Conservation (phyloP, 768 basidiomycete species). For the Tricholoma hemisulphureum region DNA sequence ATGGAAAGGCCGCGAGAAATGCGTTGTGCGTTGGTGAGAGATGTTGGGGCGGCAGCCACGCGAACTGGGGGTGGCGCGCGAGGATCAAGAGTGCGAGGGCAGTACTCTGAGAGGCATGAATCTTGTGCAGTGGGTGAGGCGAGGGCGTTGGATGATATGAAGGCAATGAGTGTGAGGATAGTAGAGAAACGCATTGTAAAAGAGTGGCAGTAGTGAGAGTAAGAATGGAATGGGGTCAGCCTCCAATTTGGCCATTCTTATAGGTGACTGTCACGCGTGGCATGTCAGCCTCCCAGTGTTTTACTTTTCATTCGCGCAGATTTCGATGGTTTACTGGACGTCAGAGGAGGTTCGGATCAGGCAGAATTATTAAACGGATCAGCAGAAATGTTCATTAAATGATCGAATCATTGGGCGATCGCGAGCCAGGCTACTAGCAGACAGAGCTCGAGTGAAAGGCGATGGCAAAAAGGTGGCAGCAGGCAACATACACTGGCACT, state of each 20-base stretch:
- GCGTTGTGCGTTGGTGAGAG: slow-evolving; percentile 24
- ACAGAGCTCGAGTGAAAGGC: no score
- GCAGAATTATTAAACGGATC: neutral
- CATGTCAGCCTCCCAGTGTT: neutral
- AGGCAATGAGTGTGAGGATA: slow-evolving; percentile 1
- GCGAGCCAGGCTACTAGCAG: no score
- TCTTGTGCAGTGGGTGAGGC: neutral
- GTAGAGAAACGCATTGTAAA: slow-evolving; percentile 1
- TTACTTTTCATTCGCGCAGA: no score
- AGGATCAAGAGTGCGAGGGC: neutral
- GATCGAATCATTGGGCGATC: no score
- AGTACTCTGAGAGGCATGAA: neutral
- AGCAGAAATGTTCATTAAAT: neutral
- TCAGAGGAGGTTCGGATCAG: neutral
- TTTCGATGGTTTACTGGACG: no score
- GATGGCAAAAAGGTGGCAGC: no score
- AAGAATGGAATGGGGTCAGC: neutral
- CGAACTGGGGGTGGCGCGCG: neutral
- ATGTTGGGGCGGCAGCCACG: neutral
- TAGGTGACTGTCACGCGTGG: neutral
- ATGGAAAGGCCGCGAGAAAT: slow-evolving; percentile 28
- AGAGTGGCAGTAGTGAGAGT: neutral
- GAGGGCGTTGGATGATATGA: neutral
- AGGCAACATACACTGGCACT: no score
- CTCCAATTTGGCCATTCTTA: neutral